Percentiles rank a stretch among this genome's conserved stretches.
Conservation (phyloP, 345 rosid species). For the Salix caprea region DNA sequence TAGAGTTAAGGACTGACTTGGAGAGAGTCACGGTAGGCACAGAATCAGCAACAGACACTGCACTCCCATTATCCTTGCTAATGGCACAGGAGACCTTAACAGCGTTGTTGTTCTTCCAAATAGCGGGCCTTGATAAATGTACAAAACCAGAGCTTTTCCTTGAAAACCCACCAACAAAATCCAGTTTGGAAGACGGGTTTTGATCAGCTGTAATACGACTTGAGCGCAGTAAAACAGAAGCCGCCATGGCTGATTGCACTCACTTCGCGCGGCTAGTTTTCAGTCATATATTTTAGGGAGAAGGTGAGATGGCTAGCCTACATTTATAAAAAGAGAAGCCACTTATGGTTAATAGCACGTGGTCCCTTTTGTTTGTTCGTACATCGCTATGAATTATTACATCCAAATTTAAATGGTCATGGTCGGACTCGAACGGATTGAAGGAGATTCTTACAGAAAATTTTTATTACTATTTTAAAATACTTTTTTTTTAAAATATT, state of each 20-base stretch:
- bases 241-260: conserved; percentile 19
- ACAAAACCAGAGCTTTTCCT: conserved; percentile 1
- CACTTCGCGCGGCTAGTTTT: background rate
- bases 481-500: too few species aligned
- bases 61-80: conserved; percentile 15
- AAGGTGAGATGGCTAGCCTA: background rate
- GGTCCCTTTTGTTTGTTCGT: too few species aligned
- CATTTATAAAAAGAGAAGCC: too few species aligned
- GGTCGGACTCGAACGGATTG: too few species aligned
- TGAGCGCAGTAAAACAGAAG: background rate
- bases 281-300: background rate
- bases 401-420: too few species aligned
- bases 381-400: too few species aligned
- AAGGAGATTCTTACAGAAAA: too few species aligned
- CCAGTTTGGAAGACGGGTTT: background rate
- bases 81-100: conserved; percentile 20
- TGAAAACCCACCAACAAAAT: conserved; percentile 1
- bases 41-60: conserved; percentile 3
- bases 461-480: too few species aligned
- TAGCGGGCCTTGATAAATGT: conserved; percentile 6
- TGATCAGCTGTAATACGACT: background rate
- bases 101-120: background rate
- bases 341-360: too few species aligned
- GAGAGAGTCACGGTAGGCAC: conserved; percentile 11
- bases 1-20: conserved; percentile 12